Evolutionary conservation across 2,329 filamentous ascomycete genomes (phyloP).

Genomic region (Penicillium sclerotigenum): DNA sequence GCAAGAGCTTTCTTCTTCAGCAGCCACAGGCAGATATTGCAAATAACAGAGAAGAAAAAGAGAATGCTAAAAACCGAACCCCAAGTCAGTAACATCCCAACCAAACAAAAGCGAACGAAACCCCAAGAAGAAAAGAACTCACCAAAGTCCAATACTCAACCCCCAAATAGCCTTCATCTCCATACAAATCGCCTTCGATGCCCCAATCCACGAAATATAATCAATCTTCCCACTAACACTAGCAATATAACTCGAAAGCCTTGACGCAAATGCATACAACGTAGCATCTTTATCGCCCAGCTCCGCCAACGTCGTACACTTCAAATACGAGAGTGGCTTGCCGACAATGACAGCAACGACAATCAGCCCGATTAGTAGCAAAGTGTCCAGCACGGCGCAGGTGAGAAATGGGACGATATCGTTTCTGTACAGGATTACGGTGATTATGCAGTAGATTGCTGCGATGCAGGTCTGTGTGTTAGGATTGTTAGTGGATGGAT

Average conservation of each 20-base stretch:
- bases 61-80: constrained; percentile 52
- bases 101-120: not conserved
- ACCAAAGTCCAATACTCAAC: constrained; percentile 72
- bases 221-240: constrained; percentile 50
- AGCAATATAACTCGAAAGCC: constrained; percentile 52
- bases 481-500: not conserved
- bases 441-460: constrained; percentile 73
- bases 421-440: constrained; percentile 78
- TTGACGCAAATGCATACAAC: constrained; percentile 54
- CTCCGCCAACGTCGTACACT: constrained; percentile 60
- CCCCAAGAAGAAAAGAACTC: constrained; percentile 27
- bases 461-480: constrained; percentile 68
- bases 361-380: constrained; percentile 72
- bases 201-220: constrained; percentile 57
- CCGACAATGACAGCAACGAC: constrained; percentile 75
- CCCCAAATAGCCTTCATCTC: constrained; percentile 89
- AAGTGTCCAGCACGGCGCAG: constrained; percentile 61
- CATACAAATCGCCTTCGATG: constrained; percentile 66
- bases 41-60: constrained; percentile 62
- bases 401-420: constrained; percentile 71
- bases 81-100: not conserved
- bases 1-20: constrained; percentile 52
- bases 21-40: constrained; percentile 61
- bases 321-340: constrained; percentile 73
- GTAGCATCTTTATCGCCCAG: constrained; percentile 47